Evolutionary conservation across 495 filamentous ascomycete species (phyloP).

Genomic region (Trichoderma erinaceum): DNA sequence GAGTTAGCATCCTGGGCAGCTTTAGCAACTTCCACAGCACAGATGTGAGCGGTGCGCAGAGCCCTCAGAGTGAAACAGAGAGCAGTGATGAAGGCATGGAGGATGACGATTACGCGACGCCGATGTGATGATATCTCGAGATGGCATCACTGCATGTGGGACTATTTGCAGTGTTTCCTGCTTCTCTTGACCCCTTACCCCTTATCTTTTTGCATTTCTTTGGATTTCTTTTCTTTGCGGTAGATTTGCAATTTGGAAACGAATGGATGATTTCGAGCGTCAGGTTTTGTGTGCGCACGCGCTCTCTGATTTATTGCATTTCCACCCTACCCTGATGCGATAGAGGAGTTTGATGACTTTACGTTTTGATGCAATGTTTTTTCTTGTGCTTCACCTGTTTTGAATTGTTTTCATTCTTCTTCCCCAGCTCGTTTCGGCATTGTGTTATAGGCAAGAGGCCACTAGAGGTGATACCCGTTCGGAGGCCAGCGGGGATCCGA

Average conservation of each 20-base stretch:
- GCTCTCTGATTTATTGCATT: slow-evolving; percentile 2
- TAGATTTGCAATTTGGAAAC: neutral
- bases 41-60: slow-evolving; percentile 38
- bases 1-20: slow-evolving; percentile 28
- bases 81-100: slow-evolving; percentile 48
- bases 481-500: slow-evolving; percentile 12
- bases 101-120: slow-evolving; percentile 29
- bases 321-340: neutral
- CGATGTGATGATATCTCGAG: neutral
- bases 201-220: neutral
- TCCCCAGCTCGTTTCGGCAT: neutral
- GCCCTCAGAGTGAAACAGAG: slow-evolving; percentile 34
- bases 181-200: neutral
- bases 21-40: slow-evolving; percentile 30
- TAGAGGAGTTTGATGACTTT: slow-evolving; percentile 14
- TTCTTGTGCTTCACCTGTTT: neutral
- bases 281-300: neutral
- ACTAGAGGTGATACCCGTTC: slow-evolving; percentile 4
- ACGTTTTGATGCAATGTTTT: neutral
- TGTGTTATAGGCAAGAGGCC: neutral
- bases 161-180: neutral
- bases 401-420: neutral
- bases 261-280: slow-evolving; percentile 9
- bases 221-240: neutral
- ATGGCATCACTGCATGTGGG: neutral